Evolutionary conservation across 768 basidiomycete genomes (phyloP), one percentile per base, ranked within the genome.

Genomic region (Tephrocybe sp.): DNA sequence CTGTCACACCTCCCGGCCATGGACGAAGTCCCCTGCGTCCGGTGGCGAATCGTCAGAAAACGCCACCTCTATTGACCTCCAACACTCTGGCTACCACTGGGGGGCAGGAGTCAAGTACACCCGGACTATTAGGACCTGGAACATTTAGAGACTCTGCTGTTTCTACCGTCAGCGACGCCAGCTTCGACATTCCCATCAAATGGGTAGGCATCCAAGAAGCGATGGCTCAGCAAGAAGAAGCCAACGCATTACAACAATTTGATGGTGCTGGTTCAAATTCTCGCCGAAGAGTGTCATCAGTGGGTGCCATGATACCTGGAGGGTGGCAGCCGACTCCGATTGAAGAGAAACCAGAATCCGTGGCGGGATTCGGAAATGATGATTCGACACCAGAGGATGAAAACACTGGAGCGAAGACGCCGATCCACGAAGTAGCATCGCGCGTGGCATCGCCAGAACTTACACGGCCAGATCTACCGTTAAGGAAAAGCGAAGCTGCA

Each of bases 61-160:
- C 72, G 1, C 70, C 75, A 11, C 75, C 76, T 2, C 57, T 66
- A 18, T 61, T 70, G 26, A 57, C 60, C 16, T 64, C 69, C n/a
- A 62, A 64, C 32, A 52, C 45, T 21, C 12, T 35, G 16, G 8
- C 34, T 1, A 19, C 24, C 15, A 16, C 13, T 13, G 46, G 31
- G 37, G 44, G 41, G 7, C 44, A 53, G 18, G 49, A 34, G 15
- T 25, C 32, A 24, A 19, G 27, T 5, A 21, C 22, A 3, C n/a
- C n/a, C n/a, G 42, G 18, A 34, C 44, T 47, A 41, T 76, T 88
- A 9, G 74, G 79, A 30, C 69, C 82, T 15, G 76, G 74, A 18
- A 76, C 77, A 24, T 88, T 87, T 65, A 76, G 87, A 39, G 85
- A 87, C 59, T 87, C 87, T 24, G 77, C 74, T 5, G 75, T 85